phyloP scores from a whole-genome alignment of 768 basidiomycete species.

The Boletus tylopilopsis region DNA sequence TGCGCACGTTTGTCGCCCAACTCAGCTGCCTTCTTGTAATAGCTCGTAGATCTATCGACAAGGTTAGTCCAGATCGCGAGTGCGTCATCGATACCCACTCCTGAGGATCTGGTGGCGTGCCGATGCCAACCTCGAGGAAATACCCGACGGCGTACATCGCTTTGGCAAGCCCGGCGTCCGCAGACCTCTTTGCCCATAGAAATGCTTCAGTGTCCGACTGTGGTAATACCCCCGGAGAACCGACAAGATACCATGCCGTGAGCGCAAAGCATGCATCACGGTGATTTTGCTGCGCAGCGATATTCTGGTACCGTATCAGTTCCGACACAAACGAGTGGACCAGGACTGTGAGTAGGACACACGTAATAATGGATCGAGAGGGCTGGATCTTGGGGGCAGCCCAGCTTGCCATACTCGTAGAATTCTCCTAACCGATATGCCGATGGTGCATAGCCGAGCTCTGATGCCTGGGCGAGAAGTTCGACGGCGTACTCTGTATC shows the following conservation, averaged over 20 bases:
- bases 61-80: slow-evolving; percentile 1
- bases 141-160: slow-evolving; percentile 99
- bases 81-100: slow-evolving; percentile 49
- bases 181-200: slow-evolving; percentile 95
- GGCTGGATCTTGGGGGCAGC: slow-evolving; percentile 95
- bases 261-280: slow-evolving; percentile 97
- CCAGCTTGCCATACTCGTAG: slow-evolving; percentile 99
- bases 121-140: slow-evolving; percentile 94
- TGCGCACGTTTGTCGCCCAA: slow-evolving; percentile 91
- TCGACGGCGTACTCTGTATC: slow-evolving; percentile 96
- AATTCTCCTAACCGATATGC: slow-evolving; percentile 96
- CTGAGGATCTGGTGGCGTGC: slow-evolving; percentile 59
- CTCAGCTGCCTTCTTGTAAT: slow-evolving; percentile 89
- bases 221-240: slow-evolving; percentile 94
- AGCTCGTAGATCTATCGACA: slow-evolving; percentile 58
- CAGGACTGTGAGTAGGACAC: slow-evolving; percentile 34
- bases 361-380: slow-evolving; percentile 99
- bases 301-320: slow-evolving; percentile 59
- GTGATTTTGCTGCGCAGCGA: slow-evolving; percentile 96
- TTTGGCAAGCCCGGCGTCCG: slow-evolving; percentile 86
- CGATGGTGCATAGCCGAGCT: slow-evolving; percentile 94
- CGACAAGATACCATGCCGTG: slow-evolving; percentile 99
- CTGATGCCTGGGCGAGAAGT: slow-evolving; percentile 90
- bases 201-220: slow-evolving; percentile 99
- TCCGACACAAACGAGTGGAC: slow-evolving; percentile 1